Evolutionary conservation across 345 rosid genomes (phyloP).

Genomic region (Sisymbrium altissimum): DNA sequence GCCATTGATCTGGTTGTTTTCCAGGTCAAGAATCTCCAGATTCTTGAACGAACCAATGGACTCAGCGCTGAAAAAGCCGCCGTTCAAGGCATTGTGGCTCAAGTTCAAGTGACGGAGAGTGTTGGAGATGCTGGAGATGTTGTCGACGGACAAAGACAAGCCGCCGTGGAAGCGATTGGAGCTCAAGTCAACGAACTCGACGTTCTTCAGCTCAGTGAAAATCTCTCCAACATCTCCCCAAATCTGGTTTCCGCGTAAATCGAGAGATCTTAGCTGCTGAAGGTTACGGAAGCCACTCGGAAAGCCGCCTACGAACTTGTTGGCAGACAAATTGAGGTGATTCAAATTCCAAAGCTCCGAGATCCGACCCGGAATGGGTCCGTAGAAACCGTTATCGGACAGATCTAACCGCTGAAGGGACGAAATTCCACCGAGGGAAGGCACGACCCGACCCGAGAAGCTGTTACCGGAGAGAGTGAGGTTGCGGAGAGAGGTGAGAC

Average conservation of each 20-base stretch:
- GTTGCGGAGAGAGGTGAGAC: constrained; percentile 54
- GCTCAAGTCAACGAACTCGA: constrained; percentile 85
- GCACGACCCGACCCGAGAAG: constrained; percentile 86
- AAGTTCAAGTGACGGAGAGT: constrained; percentile 60
- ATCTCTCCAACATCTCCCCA: constrained; percentile 58
- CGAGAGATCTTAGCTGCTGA: constrained; percentile 72
- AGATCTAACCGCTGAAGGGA: constrained; percentile 83
- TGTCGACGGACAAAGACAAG: constrained; percentile 40
- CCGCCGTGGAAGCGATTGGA: constrained; percentile 58
- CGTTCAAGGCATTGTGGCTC: constrained; percentile 59
- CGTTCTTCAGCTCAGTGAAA: constrained; percentile 56
- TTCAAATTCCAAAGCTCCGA: constrained; percentile 64
- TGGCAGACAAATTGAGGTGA: constrained; percentile 63
- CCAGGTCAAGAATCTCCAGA: constrained; percentile 67
- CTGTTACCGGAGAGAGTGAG: constrained; percentile 69
- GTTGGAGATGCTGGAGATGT: constrained; percentile 67
- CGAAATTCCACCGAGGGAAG: constrained; percentile 59
- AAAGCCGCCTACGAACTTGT: constrained; percentile 66
- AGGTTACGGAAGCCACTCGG: constrained; percentile 63
- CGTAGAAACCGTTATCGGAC: constrained; percentile 64
- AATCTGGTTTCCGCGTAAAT: constrained; percentile 58
- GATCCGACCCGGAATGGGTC: constrained; percentile 88
- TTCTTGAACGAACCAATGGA: constrained; percentile 59
- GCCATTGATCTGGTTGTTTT: constrained; percentile 50
- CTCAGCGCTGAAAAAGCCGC: constrained; percentile 49